Base-by-base conservation (phyloP, 805 yeast species). In the Saccharomycodes ludwigii region DNA sequence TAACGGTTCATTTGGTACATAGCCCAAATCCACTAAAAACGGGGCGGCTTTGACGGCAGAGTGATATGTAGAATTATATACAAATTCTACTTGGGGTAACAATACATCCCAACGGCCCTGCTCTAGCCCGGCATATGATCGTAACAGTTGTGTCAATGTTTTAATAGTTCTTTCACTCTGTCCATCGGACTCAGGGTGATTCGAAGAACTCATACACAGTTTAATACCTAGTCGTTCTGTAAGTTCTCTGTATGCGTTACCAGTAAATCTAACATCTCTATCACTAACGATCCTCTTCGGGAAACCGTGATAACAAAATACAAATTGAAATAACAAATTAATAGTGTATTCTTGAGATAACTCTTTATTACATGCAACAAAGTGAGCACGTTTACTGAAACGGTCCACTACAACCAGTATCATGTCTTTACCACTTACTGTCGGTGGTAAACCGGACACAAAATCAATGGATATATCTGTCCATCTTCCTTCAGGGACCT, bases 401-500 rank as follows among this genome's bases (percentile, higher is more conserved):
- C 36, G 3, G 28, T 43, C 41, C 1, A 40, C 45, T n/a, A 42
- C 40, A 2, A 42, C 38, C 24, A 42, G 6, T 6, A 37, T 42
- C 34, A 39, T 34, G 15, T 40, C 29, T 4, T 31, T 15, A 1
- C 21, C 21, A 8, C 18, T 12, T 8, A 13, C 26, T 2, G 36
- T 27, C 1, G 33, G 10, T 10, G 46, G 42, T 11, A 40, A 18
- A 9, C 47, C 44, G 8, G 39, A 19, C 2, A 34, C 26, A 22
- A 44, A 44, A 20, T 44, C 47, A 16, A 41, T 31, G 4, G 47
- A 31, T 1, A 44, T 38, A 20, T 34, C 39, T 7, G 16, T 19
- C 50, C 48, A 44, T 15, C 44, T 28, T 16, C 40, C 35, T 20
- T 37, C 31, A 3, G 46, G 38, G 2, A 42, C 23, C 2, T 21